Evolutionary conservation across 148 eudicot species (phyloP).

Genomic region (Chenopodium berlandieri): DNA sequence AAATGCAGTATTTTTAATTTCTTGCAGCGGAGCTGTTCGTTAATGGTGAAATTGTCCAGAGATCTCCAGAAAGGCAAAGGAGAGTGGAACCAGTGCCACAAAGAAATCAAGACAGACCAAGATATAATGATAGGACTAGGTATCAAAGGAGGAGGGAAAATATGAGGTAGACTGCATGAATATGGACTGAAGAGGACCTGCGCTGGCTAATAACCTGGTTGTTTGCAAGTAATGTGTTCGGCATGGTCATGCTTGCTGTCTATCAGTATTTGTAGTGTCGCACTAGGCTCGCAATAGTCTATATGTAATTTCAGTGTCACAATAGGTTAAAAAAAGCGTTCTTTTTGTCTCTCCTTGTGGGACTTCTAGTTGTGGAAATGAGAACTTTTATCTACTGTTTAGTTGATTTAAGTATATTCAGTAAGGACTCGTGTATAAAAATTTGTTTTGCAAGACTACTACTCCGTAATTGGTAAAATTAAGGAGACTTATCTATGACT

Average conservation of each 20-base stretch:
- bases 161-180: slow-evolving; percentile 37
- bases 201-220: slow-evolving; percentile 17
- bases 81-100: slow-evolving; percentile 93
- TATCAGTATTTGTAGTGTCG: background rate
- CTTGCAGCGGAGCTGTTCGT: slow-evolving; percentile 82
- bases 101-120: slow-evolving; percentile 84
- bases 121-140: slow-evolving; percentile 87
- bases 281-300: background rate
- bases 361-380: slow-evolving; percentile 1
- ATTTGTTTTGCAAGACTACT: background rate
- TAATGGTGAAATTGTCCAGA: slow-evolving; percentile 92
- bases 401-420: background rate
- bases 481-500: background rate
- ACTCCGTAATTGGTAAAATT: background rate
- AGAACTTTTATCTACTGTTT: background rate
- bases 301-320: background rate
- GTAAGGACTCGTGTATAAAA: slow-evolving; percentile 9
- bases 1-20: background rate
- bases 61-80: slow-evolving; percentile 92
- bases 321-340: background rate
- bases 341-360: background rate
- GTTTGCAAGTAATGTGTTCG: background rate
- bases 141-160: slow-evolving; percentile 79
- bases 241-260: background rate
- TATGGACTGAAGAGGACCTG: slow-evolving; percentile 9